phyloP scores from a whole-genome alignment of 768 basidiomycete species.

The Termitomyces sp. region DNA sequence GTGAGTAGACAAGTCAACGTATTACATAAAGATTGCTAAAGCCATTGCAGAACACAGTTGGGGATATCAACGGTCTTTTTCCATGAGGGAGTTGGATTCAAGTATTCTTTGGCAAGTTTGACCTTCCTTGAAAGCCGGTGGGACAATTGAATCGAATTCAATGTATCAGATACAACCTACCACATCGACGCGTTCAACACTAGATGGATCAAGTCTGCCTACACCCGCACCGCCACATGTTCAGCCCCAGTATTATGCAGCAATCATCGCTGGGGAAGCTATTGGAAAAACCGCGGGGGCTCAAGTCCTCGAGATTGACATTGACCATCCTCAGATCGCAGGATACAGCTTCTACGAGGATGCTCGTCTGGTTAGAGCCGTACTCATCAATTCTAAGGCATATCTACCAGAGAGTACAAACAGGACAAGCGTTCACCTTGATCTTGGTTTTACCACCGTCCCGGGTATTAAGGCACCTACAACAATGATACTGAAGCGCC shows the following conservation, averaged over 20 bases:
- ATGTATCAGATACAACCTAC: constrained; percentile 57
- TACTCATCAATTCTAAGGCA: constrained; percentile 61
- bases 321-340: constrained; percentile 46
- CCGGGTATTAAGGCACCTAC: constrained; percentile 18
- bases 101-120: constrained; percentile 59
- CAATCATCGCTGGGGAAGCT: constrained; percentile 57
- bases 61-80: constrained; percentile 57
- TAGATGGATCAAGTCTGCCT: constrained; percentile 51
- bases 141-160: not conserved
- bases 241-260: constrained; percentile 66
- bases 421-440: constrained; percentile 41
- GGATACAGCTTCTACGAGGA: constrained; percentile 65
- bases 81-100: constrained; percentile 70
- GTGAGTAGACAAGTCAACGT: constrained; percentile 10
- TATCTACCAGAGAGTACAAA: constrained; percentile 37
- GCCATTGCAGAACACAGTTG: constrained; percentile 23
- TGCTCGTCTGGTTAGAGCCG: constrained; percentile 39
- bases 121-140: not conserved
- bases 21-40: not conserved
- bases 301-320: constrained; percentile 44
- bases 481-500: constrained; percentile 44
- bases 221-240: constrained; percentile 56
- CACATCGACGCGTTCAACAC: constrained; percentile 53
- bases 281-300: constrained; percentile 46
- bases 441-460: constrained; percentile 33